Conservation (phyloP, 306 rosid genomes). For the Vicia faba region DNA sequence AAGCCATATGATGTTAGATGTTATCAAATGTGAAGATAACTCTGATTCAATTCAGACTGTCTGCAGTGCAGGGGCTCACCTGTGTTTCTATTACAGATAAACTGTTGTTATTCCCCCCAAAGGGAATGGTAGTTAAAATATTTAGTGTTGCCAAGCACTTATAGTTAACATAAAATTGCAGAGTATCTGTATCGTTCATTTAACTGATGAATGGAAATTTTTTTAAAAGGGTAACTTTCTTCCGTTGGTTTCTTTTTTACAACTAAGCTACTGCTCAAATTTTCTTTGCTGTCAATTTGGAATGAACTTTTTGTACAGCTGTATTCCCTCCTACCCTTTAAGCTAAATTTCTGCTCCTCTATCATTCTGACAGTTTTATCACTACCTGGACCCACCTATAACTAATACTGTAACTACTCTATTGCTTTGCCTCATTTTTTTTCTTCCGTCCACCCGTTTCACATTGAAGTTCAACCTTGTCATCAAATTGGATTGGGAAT, state of each 20-base stretch:
- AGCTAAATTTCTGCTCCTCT: slow-evolving; percentile 15
- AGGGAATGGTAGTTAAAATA: slow-evolving; percentile 2
- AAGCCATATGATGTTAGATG: slow-evolving; percentile 21
- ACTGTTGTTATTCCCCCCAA: background rate
- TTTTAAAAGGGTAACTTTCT: background rate
- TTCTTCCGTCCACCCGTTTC: background rate
- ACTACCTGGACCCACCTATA: background rate
- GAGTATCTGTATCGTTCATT: background rate
- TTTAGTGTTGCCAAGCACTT: slow-evolving; percentile 7
- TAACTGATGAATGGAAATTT: slow-evolving; percentile 1
- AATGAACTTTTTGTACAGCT: slow-evolving; percentile 1
- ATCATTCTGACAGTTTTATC: background rate
- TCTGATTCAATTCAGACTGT: slow-evolving; percentile 25
- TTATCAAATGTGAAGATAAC: slow-evolving; percentile 2
- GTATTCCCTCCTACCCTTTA: slow-evolving; percentile 1
- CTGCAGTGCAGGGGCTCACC: background rate
- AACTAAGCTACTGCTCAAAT: slow-evolving; percentile 4
- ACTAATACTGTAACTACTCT: slow-evolving; percentile 5
- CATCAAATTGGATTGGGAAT: background rate
- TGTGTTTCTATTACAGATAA: slow-evolving; percentile 10
- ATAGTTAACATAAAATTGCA: background rate
- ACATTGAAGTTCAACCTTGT: slow-evolving; percentile 12
- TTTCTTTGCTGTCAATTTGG: background rate
- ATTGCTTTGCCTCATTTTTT: background rate
- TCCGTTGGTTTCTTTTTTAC: slow-evolving; percentile 11